Conservation (phyloP, 805 yeast species). For the Candida germanica region DNA sequence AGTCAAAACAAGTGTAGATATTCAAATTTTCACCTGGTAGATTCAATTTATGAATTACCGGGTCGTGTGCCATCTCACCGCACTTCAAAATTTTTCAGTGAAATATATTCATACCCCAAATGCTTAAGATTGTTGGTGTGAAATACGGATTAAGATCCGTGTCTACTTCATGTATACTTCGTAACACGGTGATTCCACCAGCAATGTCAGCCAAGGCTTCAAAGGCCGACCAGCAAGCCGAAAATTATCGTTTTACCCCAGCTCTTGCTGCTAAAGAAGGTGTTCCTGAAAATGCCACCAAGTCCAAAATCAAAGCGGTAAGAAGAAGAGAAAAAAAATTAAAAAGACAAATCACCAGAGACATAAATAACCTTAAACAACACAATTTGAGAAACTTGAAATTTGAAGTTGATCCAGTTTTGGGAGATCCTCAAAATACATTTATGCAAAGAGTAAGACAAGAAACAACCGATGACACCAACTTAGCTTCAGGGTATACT, state of each 20-base stretch:
- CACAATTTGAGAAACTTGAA: constrained; percentile 28
- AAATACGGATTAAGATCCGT: too few relatives aligned
- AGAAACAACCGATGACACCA: constrained; percentile 55
- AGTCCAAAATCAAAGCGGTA: constrained; percentile 30
- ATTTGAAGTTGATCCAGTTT: constrained; percentile 71
- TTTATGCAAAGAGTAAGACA: constrained; percentile 67
- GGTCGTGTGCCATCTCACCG: too few relatives aligned
- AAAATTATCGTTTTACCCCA: constrained; percentile 13
- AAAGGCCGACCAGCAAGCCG: too few relatives aligned
- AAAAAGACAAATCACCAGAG: constrained; percentile 40
- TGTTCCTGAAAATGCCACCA: constrained; percentile 28
- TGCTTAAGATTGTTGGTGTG: too few relatives aligned
- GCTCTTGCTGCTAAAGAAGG: constrained; percentile 37
- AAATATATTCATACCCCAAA: too few relatives aligned
- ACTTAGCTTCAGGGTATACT: constrained; percentile 57
- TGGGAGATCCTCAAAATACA: constrained; percentile 65
- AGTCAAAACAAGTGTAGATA: too few relatives aligned
- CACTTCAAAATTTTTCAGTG: too few relatives aligned
- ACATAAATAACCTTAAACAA: constrained; percentile 40
- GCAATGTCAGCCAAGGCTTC: too few relatives aligned
- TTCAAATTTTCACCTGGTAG: too few relatives aligned
- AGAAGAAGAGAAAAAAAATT: constrained; percentile 38
- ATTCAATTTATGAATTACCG: too few relatives aligned
- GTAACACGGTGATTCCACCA: too few relatives aligned
- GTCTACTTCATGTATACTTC: too few relatives aligned